phyloP scores from a whole-genome alignment of 2,329 filamentous ascomycete genomes.

The Calonectria leucothoes region DNA sequence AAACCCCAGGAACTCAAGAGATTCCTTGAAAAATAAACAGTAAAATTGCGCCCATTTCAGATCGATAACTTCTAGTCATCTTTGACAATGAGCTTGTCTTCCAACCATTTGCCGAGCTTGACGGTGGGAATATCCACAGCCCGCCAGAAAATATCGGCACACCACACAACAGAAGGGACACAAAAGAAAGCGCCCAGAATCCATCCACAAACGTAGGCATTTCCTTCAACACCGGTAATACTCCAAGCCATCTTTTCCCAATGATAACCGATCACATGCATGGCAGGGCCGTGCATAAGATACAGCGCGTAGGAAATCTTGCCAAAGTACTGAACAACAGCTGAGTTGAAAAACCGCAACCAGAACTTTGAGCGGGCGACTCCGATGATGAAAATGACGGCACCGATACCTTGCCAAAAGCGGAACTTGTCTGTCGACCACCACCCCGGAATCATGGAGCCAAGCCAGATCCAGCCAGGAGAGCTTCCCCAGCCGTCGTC shows the following conservation, averaged over 20 bases:
- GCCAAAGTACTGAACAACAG: constrained; percentile 67
- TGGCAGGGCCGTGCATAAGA: constrained; percentile 68
- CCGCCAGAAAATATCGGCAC: constrained; percentile 67
- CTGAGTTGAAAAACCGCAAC: constrained; percentile 62
- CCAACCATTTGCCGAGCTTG: constrained; percentile 67
- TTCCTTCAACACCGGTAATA: constrained; percentile 59
- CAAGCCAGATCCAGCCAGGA: constrained; percentile 64
- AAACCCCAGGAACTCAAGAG: neutral
- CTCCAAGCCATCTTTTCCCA: constrained; percentile 61
- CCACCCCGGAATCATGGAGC: constrained; percentile 60
- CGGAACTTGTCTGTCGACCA: constrained; percentile 62
- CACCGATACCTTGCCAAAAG: constrained; percentile 67
- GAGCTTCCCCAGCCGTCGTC: constrained; percentile 57
- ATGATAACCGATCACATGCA: constrained; percentile 65
- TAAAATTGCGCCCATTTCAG: neutral
- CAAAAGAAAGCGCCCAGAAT: constrained; percentile 59
- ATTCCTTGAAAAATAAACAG: neutral
- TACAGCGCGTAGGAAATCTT: constrained; percentile 72
- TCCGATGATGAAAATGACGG: constrained; percentile 63
- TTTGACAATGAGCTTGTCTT: constrained; percentile 54
- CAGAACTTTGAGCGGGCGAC: constrained; percentile 59
- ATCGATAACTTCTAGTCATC: constrained; percentile 28
- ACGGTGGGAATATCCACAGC: constrained; percentile 67
- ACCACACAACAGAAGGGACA: constrained; percentile 64
- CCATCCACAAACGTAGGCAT: constrained; percentile 59